Base-by-base conservation (phyloP, 345 rosid species). In the Balakata baccata region DNA sequence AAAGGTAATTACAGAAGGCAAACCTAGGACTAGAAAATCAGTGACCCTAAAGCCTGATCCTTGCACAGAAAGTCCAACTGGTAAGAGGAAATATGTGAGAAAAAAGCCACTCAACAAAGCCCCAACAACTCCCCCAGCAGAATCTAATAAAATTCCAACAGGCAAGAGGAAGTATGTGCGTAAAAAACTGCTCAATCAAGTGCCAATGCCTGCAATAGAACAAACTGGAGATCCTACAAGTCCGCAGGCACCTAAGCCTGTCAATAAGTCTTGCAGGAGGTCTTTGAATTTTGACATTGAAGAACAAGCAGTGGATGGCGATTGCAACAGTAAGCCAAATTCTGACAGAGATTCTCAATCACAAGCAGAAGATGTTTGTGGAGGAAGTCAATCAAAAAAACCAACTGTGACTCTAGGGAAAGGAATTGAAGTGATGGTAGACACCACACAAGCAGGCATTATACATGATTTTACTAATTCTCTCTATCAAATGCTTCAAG, bases 381-480 rank as follows among this genome's bases (percentile, higher is more conserved):
- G n/a, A 58, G 75, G 70, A 43, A 68, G 67, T 29, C 84, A 72
- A 73, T 64, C 78, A 12, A 77, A 67, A 16, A 77, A 64, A 66
- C 63, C 84, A 62, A 74, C 71, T 1, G 53, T 71, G 70, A 65
- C 71, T 54, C 56, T 72, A 3, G 63, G 72, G 43, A 78, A 63
- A 61, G 81, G 78, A 75, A 72, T 50, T 66, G 90, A 84, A 66
- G 78, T 89, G 74, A 73, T n/a, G 41, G 71, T 61, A 38, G 78
- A 64, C 76, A 84, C 71, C 38, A 78, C 71, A 41, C 77, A 78
- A 63, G 43, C 61, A 71, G 77, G 86, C 64, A 53, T 51, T 71
- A 73, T 76, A 38, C 74, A 60, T 72, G 75, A 75, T 64, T 71
- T 60, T 29, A 66, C 50, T 50, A 43, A 11, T 43, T 78, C 83